A percentile compares a stretch with the other conserved stretches of the same genome.
These are phyloP conservation scores for Hippophae gyantsensis DNA, from an alignment of 306 rosid species.

Conservation along the genomic window DNA sequence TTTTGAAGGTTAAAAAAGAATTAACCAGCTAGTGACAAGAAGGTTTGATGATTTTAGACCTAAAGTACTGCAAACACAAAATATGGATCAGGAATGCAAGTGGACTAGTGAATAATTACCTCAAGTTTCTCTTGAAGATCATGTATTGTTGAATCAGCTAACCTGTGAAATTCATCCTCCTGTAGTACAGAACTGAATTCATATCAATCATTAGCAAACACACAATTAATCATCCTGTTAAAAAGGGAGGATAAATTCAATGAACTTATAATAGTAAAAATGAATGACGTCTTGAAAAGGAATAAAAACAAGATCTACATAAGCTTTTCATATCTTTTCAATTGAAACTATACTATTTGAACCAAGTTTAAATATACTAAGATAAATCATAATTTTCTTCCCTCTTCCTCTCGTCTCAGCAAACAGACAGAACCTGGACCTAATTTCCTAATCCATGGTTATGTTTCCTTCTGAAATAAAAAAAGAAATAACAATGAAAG, in stretches of 20 bases:
- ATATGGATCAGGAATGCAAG: background rate
- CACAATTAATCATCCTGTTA: conserved; percentile 5
- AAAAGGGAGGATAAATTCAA: background rate
- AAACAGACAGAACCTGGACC: conserved; percentile 1
- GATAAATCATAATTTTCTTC: background rate
- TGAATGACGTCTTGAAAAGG: too few relatives aligned
- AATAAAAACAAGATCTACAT: too few relatives aligned
- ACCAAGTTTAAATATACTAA: background rate
- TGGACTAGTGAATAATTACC: conserved; percentile 26
- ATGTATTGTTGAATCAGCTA: conserved; percentile 70
- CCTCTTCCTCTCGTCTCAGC: background rate
- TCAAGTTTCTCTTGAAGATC: conserved; percentile 72
- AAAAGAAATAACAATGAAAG: background rate
- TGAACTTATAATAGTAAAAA: too few relatives aligned
- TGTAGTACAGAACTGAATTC: conserved; percentile 58
- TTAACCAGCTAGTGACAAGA: background rate
- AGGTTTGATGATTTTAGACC: background rate
- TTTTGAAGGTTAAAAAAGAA: background rate
- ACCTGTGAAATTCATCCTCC: conserved; percentile 68
- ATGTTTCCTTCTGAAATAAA: background rate
- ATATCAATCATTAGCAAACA: conserved; percentile 34
- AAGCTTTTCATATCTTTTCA: background rate
- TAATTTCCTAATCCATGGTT: background rate
- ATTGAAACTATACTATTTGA: background rate
- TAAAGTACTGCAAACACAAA: background rate